A percentile compares a stretch with the other conserved stretches of the same genome.
These are phyloP conservation scores for Mariannaea elegans DNA, from an alignment of 2,329 filamentous ascomycete species.

Conservation along the genomic window DNA sequence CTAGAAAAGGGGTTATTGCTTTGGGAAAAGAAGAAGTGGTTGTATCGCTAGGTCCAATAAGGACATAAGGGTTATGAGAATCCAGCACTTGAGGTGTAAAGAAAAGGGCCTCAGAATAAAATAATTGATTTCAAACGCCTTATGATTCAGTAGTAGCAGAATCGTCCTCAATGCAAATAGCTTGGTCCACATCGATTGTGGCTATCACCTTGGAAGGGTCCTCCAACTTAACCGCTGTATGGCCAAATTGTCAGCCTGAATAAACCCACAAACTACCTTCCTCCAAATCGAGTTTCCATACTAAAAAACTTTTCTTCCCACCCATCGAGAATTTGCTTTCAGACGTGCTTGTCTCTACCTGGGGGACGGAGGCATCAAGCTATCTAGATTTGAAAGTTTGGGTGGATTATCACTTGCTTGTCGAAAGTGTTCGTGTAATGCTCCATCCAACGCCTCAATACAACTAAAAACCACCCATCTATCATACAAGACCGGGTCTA, in stretches of 20 bases:
- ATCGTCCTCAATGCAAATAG: background rate
- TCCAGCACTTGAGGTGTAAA: background rate
- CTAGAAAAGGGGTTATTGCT: background rate
- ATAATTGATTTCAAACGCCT: background rate
- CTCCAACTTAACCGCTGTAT: slow-evolving; percentile 1
- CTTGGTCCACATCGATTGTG: background rate
- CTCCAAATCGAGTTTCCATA: slow-evolving; percentile 17
- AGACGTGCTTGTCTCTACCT: background rate
- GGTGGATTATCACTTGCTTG: slow-evolving; percentile 10
- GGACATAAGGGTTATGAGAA: too few species aligned
- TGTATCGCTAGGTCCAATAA: too few species aligned
- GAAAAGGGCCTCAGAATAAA: background rate
- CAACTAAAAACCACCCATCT: slow-evolving; percentile 24
- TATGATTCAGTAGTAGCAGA: background rate
- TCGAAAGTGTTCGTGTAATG: slow-evolving; percentile 17
- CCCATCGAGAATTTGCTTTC: slow-evolving; percentile 9
- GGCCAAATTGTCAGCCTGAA: background rate
- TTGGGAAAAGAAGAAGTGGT: background rate
- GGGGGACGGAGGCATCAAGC: background rate
- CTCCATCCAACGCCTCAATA: slow-evolving; percentile 32
- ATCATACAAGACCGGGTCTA: slow-evolving; percentile 27
- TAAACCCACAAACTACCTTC: slow-evolving; percentile 11
- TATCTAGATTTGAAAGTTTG: background rate
- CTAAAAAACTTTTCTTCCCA: slow-evolving; percentile 8
- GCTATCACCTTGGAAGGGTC: background rate